Evolutionary conservation across 108 stramenopile genomes (phyloP).

Genomic region (Skeletonema menzelii): DNA sequence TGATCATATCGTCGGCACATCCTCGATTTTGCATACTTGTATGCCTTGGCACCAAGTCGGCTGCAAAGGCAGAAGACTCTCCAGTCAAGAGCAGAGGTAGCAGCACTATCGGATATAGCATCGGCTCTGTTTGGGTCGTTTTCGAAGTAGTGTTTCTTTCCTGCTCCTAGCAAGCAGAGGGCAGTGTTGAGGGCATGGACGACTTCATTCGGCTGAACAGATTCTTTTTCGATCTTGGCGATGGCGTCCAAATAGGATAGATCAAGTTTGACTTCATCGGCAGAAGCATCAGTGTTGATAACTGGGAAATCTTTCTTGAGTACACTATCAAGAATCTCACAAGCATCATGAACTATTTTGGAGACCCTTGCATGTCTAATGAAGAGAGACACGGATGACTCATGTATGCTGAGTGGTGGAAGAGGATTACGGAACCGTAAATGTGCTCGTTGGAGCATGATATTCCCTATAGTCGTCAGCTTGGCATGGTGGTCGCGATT

Average conservation of each 20-base stretch:
- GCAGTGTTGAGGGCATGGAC: conserved; percentile 19
- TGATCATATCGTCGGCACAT: conserved; percentile 8
- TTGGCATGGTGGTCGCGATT: conserved; percentile 3
- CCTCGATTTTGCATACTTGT: conserved; percentile 33
- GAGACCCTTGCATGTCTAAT: conserved; percentile 14
- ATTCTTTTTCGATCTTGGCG: not conserved
- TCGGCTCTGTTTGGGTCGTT: conserved; percentile 2
- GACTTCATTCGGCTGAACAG: conserved; percentile 13
- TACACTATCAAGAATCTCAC: not conserved
- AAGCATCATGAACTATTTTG: conserved; percentile 16
- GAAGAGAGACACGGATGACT: conserved; percentile 27
- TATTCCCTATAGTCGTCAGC: conserved; percentile 15
- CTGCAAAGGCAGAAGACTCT: conserved; percentile 21
- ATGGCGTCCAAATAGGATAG: not conserved
- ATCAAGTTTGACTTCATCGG: not conserved
- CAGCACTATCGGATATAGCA: conserved; percentile 8
- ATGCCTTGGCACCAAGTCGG: conserved; percentile 23
- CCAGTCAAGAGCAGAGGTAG: conserved; percentile 38
- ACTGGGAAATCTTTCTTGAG: conserved; percentile 17
- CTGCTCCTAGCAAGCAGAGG: conserved; percentile 16
- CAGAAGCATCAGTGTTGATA: not conserved
- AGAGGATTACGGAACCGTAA: conserved; percentile 22
- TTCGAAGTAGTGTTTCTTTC: conserved; percentile 11
- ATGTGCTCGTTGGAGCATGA: conserved; percentile 18
- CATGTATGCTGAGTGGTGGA: not conserved